A percentile compares a stretch with the other conserved stretches of the same genome.
phyloP scores from a whole-genome alignment of 1,284 basidiomycete species.

The Lentinus polychrous region DNA sequence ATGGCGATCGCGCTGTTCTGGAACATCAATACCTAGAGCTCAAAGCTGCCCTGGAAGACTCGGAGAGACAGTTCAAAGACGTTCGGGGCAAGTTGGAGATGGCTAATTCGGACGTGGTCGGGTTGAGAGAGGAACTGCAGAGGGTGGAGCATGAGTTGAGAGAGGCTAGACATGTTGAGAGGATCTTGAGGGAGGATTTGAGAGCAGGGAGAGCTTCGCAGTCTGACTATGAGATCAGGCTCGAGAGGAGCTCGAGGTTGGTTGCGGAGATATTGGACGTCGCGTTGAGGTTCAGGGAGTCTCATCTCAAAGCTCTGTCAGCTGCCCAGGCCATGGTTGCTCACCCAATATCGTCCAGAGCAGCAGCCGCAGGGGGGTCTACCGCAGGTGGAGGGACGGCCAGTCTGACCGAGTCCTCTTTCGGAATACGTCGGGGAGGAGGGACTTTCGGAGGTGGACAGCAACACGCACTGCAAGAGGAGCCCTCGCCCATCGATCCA shows the following conservation, averaged over 20 bases:
- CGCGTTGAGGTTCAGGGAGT: constrained; percentile 64
- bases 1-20: constrained; percentile 84
- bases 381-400: constrained; percentile 2
- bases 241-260: constrained; percentile 54
- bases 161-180: constrained; percentile 55
- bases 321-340: constrained; percentile 54
- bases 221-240: constrained; percentile 55
- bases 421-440: constrained; percentile 44
- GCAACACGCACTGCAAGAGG: constrained; percentile 39
- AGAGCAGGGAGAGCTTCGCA: constrained; percentile 53
- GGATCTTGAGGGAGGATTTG: constrained; percentile 56
- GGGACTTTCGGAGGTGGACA: constrained; percentile 24
- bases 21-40: constrained; percentile 82
- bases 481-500: constrained; percentile 66
- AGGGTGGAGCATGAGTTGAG: constrained; percentile 61
- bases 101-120: constrained; percentile 54
- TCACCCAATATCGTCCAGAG: constrained; percentile 43
- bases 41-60: constrained; percentile 53
- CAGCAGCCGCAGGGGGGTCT: neutral
- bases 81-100: constrained; percentile 50
- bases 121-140: constrained; percentile 67
- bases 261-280: constrained; percentile 71
- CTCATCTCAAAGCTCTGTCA: constrained; percentile 62
- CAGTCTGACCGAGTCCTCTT: constrained; percentile 35
- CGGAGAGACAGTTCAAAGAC: constrained; percentile 56